Evolutionary conservation across 2,329 filamentous ascomycete species (phyloP).

Genomic region (Diaporthe batatas): DNA sequence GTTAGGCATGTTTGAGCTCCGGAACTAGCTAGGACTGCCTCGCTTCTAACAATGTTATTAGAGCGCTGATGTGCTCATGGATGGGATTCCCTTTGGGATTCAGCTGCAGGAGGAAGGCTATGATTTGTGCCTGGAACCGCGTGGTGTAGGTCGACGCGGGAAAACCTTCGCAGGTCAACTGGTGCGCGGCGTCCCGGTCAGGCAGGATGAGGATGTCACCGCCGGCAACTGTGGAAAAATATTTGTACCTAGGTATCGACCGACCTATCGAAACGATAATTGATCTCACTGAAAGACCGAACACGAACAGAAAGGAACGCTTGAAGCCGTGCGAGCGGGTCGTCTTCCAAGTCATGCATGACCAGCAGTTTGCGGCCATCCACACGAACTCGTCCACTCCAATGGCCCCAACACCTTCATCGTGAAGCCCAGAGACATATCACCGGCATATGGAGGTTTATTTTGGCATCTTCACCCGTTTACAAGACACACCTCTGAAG

Average conservation of each 20-base stretch:
- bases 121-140: neutral
- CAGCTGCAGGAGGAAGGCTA: neutral
- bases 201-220: neutral
- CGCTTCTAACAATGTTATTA: neutral
- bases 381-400: neutral
- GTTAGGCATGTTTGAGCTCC: neutral
- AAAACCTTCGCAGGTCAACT: neutral
- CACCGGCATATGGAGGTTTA: neutral
- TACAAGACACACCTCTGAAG: neutral
- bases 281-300: neutral
- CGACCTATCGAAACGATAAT: neutral
- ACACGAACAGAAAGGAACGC: neutral
- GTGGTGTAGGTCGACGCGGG: neutral
- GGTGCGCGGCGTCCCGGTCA: conserved; percentile 4
- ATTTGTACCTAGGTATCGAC: neutral
- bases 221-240: conserved; percentile 3
- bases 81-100: neutral
- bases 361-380: conserved; percentile 14
- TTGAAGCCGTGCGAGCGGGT: neutral
- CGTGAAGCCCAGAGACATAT: neutral
- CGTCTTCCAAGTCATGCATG: conserved; percentile 6
- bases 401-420: neutral
- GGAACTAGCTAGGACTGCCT: neutral
- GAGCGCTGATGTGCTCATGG: neutral
- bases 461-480: neutral